Evolutionary conservation across 305 asterid species (phyloP).

Genomic region (Fraxinus dipetala): DNA sequence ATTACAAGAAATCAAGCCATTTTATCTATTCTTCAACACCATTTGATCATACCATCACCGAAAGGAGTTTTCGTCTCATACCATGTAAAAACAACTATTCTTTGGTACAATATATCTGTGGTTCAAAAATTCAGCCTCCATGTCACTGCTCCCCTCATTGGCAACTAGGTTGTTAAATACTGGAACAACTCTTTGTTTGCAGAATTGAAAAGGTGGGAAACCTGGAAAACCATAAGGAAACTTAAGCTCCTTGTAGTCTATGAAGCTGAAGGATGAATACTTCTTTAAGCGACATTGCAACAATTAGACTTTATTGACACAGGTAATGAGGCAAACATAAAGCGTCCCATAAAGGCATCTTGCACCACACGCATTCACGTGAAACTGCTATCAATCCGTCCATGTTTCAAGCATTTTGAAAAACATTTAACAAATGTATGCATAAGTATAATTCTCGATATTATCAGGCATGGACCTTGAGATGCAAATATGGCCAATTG

Average conservation of each 20-base stretch:
- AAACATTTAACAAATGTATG: neutral
- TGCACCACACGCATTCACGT: neutral
- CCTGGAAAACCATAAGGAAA: conserved; percentile 36
- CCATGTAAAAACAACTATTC: conserved; percentile 77
- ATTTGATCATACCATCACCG: neutral
- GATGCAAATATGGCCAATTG: neutral
- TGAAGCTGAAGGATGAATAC: neutral
- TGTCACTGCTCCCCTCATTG: conserved; percentile 47
- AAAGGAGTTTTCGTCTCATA: conserved; percentile 25
- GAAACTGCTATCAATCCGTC: neutral
- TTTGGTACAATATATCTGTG: conserved; percentile 61
- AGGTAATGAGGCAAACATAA: neutral
- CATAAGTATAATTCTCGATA: neutral
- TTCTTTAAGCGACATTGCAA: neutral
- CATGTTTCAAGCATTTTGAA: neutral
- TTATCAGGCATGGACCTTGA: neutral
- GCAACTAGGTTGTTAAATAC: conserved; percentile 53
- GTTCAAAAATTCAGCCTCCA: conserved; percentile 61
- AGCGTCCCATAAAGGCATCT: neutral
- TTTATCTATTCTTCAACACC: neutral
- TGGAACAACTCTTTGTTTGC: conserved; percentile 34
- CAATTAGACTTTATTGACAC: neutral
- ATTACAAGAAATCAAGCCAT: neutral
- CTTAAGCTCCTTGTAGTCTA: neutral
- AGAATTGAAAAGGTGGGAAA: conserved; percentile 15